Evolutionary conservation across 1,139 yeast genomes (phyloP), one percentile per base, ranked within the genome.

Genomic region (Kurtzmaniella natalensis): DNA sequence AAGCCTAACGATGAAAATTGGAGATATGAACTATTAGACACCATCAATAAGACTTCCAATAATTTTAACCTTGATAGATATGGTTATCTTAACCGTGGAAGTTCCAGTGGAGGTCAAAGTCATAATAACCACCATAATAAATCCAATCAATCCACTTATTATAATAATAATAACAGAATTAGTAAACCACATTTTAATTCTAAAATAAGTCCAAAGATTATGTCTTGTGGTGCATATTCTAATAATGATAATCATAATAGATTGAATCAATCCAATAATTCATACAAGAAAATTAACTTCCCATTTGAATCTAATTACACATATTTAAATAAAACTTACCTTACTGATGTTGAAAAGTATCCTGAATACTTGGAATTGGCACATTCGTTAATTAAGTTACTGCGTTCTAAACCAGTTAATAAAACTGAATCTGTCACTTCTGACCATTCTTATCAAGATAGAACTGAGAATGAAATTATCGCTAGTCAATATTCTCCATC

Each of bases 261-360:
- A 5, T n/a, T 9, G n/a, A 25, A 25, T 25, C 37, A 7, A 31
- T n/a, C n/a, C n/a, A 9, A n/a, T 23, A 13, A 31, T 25, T 46
- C 50, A 24, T 70, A 62, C 38, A 54, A 65, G 34, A 65, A 65
- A 42, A 65, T 71, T 32, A 69, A 72, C 47, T 75, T 71, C 45
- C 80, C 80, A 6, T 75, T 68, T 48, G 76, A 73, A 45, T 70
- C 74, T 17, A 72, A 74, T 44, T 74, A 74, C 47, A 70, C 77
- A 13, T 74, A 74, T 46, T 54, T 67, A 46, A 66, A 67, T 47
- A 57, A 63, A 41, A 65, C 73, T 6, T 69, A 69, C 42, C 51
- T 69, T 47, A 62, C 55, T 26, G 75, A 69, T 44, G 71, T 69
- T 29, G 67, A 63, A 39, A 58, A 50, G 42, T 69, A 63, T 47